Evolutionary conservation across 345 rosid genomes (phyloP).

Genomic region (Microthlaspi erraticum): DNA sequence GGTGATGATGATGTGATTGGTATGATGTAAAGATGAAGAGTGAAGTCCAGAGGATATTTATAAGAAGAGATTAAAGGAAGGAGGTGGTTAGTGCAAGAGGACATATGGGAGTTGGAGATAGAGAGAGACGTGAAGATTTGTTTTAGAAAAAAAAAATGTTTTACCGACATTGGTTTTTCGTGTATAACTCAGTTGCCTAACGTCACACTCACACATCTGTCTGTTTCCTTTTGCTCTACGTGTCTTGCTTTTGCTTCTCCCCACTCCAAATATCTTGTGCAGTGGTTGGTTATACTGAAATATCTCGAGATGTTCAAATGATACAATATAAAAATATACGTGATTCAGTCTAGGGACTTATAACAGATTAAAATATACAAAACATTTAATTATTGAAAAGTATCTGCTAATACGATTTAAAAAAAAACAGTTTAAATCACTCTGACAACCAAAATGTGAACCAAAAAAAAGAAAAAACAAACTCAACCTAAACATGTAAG

Average conservation of each 20-base stretch:
- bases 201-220: constrained; percentile 42
- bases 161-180: constrained; percentile 45
- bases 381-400: no score
- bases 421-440: no score
- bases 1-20: constrained; percentile 27
- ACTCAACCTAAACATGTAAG: no score
- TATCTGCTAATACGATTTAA: no score
- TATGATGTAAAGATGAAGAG: constrained; percentile 15
- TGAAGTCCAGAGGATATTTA: constrained; percentile 43
- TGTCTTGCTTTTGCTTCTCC: background rate
- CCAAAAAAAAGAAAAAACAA: no score
- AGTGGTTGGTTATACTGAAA: background rate
- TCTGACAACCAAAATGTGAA: no score
- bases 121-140: constrained; percentile 37
- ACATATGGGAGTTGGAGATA: constrained; percentile 38
- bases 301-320: no score
- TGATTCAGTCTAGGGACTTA: no score
- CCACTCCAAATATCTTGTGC: constrained; percentile 17
- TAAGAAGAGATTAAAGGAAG: constrained; percentile 34
- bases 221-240: constrained; percentile 20
- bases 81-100: constrained; percentile 24
- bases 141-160: constrained; percentile 29
- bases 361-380: no score
- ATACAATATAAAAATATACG: no score
- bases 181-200: constrained; percentile 17